Conservation (phyloP, 2,329 filamentous ascomycete species). For the Cladosporium austrohemisphaericum region DNA sequence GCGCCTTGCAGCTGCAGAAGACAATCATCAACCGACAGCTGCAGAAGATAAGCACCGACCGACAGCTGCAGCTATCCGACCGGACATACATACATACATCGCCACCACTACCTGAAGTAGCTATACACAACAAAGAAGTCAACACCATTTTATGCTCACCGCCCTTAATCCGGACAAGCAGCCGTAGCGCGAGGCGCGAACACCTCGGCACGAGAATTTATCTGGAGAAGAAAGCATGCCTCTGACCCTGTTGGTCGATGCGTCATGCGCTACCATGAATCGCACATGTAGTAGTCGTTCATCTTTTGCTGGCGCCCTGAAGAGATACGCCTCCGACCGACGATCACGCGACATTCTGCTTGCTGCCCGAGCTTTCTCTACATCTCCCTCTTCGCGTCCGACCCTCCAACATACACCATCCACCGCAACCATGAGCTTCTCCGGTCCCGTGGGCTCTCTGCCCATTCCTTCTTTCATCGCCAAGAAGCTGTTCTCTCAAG, state of each 20-base stretch:
- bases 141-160: too few species aligned
- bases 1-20: too few species aligned
- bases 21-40: too few species aligned
- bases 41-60: too few species aligned
- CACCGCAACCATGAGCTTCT: slow-evolving; percentile 14
- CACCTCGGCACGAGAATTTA: slow-evolving; percentile 7
- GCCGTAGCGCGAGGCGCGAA: background rate
- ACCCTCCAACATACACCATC: background rate
- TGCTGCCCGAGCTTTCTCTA: slow-evolving; percentile 1
- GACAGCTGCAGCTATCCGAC: too few species aligned
- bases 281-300: too few species aligned
- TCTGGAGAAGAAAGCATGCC: background rate
- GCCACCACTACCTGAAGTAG: too few species aligned
- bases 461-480: slow-evolving; percentile 23
- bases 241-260: slow-evolving; percentile 13
- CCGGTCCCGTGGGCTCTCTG: slow-evolving; percentile 20
- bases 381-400: slow-evolving; percentile 1
- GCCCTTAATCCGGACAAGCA: too few species aligned
- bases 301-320: slow-evolving; percentile 4
- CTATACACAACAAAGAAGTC: too few species aligned
- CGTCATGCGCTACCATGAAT: slow-evolving; percentile 11
- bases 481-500: slow-evolving; percentile 9
- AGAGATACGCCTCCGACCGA: slow-evolving; percentile 1
- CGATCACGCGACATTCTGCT: slow-evolving; percentile 8
- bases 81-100: too few species aligned